Percentiles rank a stretch among this genome's conserved stretches.
Conservation (phyloP, 768 basidiomycete genomes). For the Amanita fuliginea region DNA sequence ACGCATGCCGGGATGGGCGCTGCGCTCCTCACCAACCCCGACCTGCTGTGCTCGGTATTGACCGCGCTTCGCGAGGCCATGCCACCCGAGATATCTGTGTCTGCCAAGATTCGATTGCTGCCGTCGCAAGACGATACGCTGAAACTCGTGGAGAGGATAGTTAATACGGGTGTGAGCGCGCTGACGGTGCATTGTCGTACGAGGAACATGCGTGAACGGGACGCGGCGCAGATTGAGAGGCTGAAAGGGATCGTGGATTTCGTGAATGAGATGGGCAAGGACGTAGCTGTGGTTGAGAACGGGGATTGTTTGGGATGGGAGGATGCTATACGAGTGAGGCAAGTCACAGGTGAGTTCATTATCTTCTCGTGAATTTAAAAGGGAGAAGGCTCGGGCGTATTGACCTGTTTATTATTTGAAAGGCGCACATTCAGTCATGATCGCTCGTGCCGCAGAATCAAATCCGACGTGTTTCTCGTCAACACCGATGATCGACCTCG, state of each 20-base stretch:
- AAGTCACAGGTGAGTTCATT: slow-evolving; percentile 50
- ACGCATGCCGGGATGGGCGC: slow-evolving; percentile 95
- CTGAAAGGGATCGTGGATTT: slow-evolving; percentile 80
- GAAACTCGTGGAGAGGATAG: slow-evolving; percentile 78
- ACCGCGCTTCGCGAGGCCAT: slow-evolving; percentile 62
- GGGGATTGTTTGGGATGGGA: slow-evolving; percentile 80
- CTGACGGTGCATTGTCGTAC: slow-evolving; percentile 96
- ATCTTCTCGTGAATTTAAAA: background rate
- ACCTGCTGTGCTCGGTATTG: slow-evolving; percentile 83
- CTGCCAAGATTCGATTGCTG: slow-evolving; percentile 87
- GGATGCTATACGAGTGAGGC: slow-evolving; percentile 67
- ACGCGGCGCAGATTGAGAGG: slow-evolving; percentile 68
- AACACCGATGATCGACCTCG: slow-evolving; percentile 56
- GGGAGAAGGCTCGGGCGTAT: background rate
- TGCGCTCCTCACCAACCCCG: slow-evolving; percentile 84
- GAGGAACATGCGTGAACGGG: slow-evolving; percentile 77
- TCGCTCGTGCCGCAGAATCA: slow-evolving; percentile 88
- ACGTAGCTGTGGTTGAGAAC: slow-evolving; percentile 87
- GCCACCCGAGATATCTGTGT: slow-evolving; percentile 74
- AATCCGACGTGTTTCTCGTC: slow-evolving; percentile 85
- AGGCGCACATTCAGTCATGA: slow-evolving; percentile 91
- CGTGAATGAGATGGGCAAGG: slow-evolving; percentile 61
- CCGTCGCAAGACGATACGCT: slow-evolving; percentile 83
- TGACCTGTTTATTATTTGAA: background rate
- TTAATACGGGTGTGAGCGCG: slow-evolving; percentile 78